Conservation (phyloP, 768 basidiomycete species). For the Crassisporium funariophilum region DNA sequence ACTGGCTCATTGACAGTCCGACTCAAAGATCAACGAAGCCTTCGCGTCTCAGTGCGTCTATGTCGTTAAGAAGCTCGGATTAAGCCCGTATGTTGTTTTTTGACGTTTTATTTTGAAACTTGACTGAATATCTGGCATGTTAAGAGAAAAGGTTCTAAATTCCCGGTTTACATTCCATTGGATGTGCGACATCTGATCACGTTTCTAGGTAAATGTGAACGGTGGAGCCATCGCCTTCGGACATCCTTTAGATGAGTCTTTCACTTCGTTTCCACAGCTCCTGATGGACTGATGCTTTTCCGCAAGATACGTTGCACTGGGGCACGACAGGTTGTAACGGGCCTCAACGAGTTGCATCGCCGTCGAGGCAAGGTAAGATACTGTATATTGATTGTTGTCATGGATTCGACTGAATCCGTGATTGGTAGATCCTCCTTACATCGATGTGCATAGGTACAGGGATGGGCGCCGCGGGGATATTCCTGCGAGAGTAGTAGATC, state of each 20-base stretch:
- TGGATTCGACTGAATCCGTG: neutral
- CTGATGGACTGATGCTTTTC: slow-evolving; percentile 12
- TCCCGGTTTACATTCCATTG: neutral
- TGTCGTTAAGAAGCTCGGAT: slow-evolving; percentile 61
- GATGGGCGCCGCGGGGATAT: slow-evolving; percentile 88
- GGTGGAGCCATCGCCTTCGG: slow-evolving; percentile 90
- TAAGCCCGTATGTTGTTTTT: slow-evolving; percentile 41
- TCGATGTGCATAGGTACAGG: slow-evolving; percentile 90
- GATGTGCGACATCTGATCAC: neutral
- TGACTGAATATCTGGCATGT: slow-evolving; percentile 1
- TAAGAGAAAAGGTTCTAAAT: slow-evolving; percentile 38
- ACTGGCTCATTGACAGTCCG: slow-evolving; percentile 1
- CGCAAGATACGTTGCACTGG: slow-evolving; percentile 72
- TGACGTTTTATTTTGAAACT: slow-evolving; percentile 1
- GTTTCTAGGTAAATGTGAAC: slow-evolving; percentile 73
- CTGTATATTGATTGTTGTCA: slow-evolving; percentile 9
- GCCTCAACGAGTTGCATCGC: slow-evolving; percentile 71
- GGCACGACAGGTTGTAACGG: slow-evolving; percentile 81
- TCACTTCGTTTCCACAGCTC: slow-evolving; percentile 15
- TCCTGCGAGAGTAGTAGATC: slow-evolving; percentile 53
- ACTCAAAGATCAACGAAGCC: slow-evolving; percentile 81
- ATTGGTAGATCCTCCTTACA: slow-evolving; percentile 70
- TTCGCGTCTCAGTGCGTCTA: slow-evolving; percentile 87
- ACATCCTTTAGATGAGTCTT: slow-evolving; percentile 75
- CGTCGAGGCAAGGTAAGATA: slow-evolving; percentile 63